phyloP scores from a whole-genome alignment of 2,329 filamentous ascomycete genomes.

The Botryosphaeria dothidea region DNA sequence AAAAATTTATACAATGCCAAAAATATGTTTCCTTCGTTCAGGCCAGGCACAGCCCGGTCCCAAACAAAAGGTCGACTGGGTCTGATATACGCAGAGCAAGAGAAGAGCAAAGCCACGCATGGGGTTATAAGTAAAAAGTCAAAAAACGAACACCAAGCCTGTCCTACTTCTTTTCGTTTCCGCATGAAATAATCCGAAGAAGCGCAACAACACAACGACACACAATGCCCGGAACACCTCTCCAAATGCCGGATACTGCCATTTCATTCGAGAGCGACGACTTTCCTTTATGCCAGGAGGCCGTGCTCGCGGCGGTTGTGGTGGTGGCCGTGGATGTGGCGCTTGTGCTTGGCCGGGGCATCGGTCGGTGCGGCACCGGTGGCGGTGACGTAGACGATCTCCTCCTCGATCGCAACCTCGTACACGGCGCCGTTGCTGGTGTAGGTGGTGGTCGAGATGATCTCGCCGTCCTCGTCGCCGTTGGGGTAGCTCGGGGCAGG shows the following conservation, averaged over 20 bases:
- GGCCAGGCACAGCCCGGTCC: conserved; percentile 6
- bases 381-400: conserved; percentile 44
- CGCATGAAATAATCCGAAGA: conserved; percentile 13
- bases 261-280: background rate
- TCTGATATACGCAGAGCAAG: conserved; percentile 5
- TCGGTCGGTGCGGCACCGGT: conserved; percentile 27
- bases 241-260: background rate
- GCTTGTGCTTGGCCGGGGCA: conserved; percentile 26
- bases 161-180: conserved; percentile 10
- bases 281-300: conserved; percentile 7
- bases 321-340: conserved; percentile 32
- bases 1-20: conserved; percentile 12
- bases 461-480: conserved; percentile 20
- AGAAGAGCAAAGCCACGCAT: background rate
- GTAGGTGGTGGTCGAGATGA: conserved; percentile 43
- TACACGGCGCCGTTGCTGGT: conserved; percentile 46
- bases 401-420: conserved; percentile 47
- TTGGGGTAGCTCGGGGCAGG: conserved; percentile 14
- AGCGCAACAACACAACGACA: too few species aligned
- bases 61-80: background rate
- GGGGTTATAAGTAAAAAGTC: conserved; percentile 8
- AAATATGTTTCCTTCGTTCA: background rate
- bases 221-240: conserved; percentile 5
- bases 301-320: conserved; percentile 26
- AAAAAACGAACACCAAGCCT: conserved; percentile 14